phyloP scores from a whole-genome alignment of 2,329 filamentous ascomycete species.

The Trichoderma atrobrunneum region DNA sequence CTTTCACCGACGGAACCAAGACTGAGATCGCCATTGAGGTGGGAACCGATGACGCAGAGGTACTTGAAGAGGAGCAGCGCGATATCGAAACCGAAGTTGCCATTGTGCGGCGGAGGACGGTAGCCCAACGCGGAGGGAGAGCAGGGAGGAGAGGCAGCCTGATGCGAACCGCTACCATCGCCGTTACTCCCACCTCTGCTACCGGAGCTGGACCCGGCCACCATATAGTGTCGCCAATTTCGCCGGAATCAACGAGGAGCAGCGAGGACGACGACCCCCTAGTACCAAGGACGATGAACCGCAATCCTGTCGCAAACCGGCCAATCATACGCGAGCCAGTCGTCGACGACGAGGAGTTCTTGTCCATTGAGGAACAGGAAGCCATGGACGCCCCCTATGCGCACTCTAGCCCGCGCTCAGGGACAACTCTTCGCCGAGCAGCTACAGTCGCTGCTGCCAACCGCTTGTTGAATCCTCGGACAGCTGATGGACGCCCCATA shows the following conservation, averaged over 20 bases:
- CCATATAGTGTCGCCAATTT: conserved; percentile 25
- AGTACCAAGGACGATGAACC: conserved; percentile 48
- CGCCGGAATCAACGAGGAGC: conserved; percentile 31
- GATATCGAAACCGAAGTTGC: conserved; percentile 77
- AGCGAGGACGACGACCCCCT: conserved; percentile 48
- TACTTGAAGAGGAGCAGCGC: conserved; percentile 68
- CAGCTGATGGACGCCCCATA: conserved; percentile 52
- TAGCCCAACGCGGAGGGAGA: conserved; percentile 55
- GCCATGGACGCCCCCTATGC: conserved; percentile 70
- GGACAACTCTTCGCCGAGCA: conserved; percentile 66
- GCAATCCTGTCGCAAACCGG: conserved; percentile 22
- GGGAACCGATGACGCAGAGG: conserved; percentile 65
- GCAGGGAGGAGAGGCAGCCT: conserved; percentile 30
- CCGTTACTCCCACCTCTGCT: not conserved
- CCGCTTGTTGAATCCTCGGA: conserved; percentile 61
- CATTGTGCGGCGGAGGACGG: conserved; percentile 71
- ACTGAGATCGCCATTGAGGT: conserved; percentile 68
- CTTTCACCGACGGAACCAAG: conserved; percentile 51
- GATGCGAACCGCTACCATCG: conserved; percentile 47
- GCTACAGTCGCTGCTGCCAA: conserved; percentile 74
- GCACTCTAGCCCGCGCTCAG: conserved; percentile 68
- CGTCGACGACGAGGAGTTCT: conserved; percentile 43
- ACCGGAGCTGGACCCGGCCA: conserved; percentile 28
- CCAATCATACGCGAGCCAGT: conserved; percentile 22
- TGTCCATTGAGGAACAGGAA: conserved; percentile 55